Base-by-base conservation (phyloP, 202 grass and related monocot genomes). In the Zizania palustris region DNA sequence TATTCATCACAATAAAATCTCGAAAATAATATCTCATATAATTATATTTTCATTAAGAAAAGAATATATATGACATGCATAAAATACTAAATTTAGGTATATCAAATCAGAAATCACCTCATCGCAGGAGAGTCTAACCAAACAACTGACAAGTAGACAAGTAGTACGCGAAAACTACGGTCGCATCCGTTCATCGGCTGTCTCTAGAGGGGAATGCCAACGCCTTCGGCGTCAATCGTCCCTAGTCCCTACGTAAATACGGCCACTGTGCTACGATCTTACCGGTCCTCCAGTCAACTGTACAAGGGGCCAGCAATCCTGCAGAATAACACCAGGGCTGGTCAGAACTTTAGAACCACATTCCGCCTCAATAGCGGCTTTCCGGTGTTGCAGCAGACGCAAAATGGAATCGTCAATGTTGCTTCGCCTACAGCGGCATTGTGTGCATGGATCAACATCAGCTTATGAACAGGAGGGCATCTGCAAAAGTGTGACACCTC, bases 221-320 rank as follows among this genome's bases (percentile, higher is more conserved):
- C 58, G 49, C 71, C 81, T 80, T 80, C 28, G 76, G 71, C 74
- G 46, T 74, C 57, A 34, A 48, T 56, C 1, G 18, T 54, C 74
- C 53, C 49, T 69, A 69, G 44, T 7, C 58, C 58, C 39, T 53
- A 38, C 48, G 74, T 69, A 74, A 46, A 56, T 60, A 84, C 65
- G 84, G 38, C 40, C 50, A 71, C 65, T 49, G 40, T 13, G 8
- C 51, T 60, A 75, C 40, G 16, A 28, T 72, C 44, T 72, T 13
- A 49, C 43, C 67, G 28, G 9, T 76, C 9, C n/a, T 57, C 6
- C 21, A 62, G 14, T 45, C 62, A 74, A n/a, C 86, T 84, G 65
- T 88, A 80, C 86, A 84, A 1, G 35, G 62, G 35, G 5, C 48
- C 22, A 79, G 64, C 69, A 60, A 60, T 57, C 44, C 49, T 34